Evolutionary conservation across 805 yeast genomes (phyloP), one percentile per base, ranked within the genome.

Genomic region (Saccharomycopsis capsularis): DNA sequence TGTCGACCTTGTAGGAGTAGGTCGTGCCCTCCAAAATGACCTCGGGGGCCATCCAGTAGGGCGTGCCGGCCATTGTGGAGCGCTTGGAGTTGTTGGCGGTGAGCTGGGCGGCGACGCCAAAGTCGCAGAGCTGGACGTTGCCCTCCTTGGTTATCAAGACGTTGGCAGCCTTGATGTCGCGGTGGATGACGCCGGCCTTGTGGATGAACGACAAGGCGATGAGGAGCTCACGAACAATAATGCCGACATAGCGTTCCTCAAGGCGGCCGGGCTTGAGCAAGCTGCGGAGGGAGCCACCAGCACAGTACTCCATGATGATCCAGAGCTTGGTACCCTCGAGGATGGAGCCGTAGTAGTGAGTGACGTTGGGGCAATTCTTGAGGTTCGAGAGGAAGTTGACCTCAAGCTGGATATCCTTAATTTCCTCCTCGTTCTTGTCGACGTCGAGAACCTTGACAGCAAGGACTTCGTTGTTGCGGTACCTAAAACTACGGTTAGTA

Each of bases 1-100:
- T 86, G 64, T 93, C 99, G 0, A 95, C 99, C 65, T 83, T 90
- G 40, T 82, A 77, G 63, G 86, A 95, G 70, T 93, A 85, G 6
- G 82, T 75, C 15, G 83, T 85, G 37, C 95, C 95, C 64, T 91
- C 97, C 68, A 86, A 76, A 36, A 91, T 91, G 29, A 91, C 99
- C 64, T 91, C 99, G 0, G 99, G 99, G 0, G 99, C 97, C 99
- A 93, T 93, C 99, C 99, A 93, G 62, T 89, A 93, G 0, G 95
- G 95, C 0, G 95, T 85, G 5, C 95, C 95, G 0, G 96, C 98
- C 79, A 95, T 89, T 0, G 99, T 93, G 32, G 91, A 85, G 58
- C 99, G 73, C 62, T 89, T 87, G 41, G 82, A 63, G 18, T 81
- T 78, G 35, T 82, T 75, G 34, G 90, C 74, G 2, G 95, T 79